phyloP scores from a whole-genome alignment of 2,329 filamentous ascomycete species.

The Fusarium setosum region DNA sequence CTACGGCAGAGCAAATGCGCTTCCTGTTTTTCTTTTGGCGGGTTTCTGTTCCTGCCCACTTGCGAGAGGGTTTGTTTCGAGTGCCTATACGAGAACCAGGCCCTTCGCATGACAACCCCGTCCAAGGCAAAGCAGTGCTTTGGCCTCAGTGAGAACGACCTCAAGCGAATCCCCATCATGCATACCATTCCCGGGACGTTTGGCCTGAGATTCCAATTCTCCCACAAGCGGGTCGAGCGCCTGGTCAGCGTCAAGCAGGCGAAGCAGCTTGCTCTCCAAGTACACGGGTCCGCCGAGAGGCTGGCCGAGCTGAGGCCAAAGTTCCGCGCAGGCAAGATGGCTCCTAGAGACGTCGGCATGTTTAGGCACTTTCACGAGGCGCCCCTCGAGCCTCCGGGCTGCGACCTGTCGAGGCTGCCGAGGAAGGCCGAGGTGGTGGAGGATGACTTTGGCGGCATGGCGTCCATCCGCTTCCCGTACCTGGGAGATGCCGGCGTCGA shows the following conservation, averaged over 20 bases:
- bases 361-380: conserved; percentile 35
- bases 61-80: conserved; percentile 47
- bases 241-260: conserved; percentile 45
- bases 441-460: conserved; percentile 41
- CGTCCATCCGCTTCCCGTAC: conserved; percentile 42
- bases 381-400: conserved; percentile 35
- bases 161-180: conserved; percentile 34
- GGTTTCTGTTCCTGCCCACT: conserved; percentile 46
- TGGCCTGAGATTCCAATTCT: conserved; percentile 26
- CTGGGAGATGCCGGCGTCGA: conserved; percentile 29
- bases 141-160: conserved; percentile 33
- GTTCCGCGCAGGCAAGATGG: conserved; percentile 14
- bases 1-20: conserved; percentile 42
- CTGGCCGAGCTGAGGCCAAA: conserved; percentile 22
- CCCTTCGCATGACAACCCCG: conserved; percentile 40
- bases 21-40: conserved; percentile 44
- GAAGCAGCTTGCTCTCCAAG: conserved; percentile 40
- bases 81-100: conserved; percentile 43
- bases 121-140: conserved; percentile 39
- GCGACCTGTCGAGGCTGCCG: conserved; percentile 36
- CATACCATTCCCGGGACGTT: conserved; percentile 40
- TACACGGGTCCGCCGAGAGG: conserved; percentile 38
- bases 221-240: conserved; percentile 23
- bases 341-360: conserved; percentile 29
- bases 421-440: conserved; percentile 26